Evolutionary conservation across 305 asterid genomes (phyloP), one percentile per base, ranked within the genome.

Genomic region (Plantago rigida): DNA sequence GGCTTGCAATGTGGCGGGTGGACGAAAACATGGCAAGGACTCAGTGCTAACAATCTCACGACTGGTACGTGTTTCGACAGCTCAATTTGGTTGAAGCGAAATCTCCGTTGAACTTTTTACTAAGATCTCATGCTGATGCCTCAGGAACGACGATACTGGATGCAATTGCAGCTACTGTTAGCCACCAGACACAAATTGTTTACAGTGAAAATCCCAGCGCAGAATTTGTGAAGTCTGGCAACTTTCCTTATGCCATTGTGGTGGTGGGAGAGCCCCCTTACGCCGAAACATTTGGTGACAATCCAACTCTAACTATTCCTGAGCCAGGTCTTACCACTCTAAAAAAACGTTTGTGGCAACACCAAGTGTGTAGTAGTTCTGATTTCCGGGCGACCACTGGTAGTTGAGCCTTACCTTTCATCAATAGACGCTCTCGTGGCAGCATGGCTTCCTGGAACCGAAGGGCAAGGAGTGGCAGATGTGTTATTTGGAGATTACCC

Each of bases 401-500:
- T 81, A 63, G 36, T 85, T 1, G 67, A 81, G 63, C 84, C 87
- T 0, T 59, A 79, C 44, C 56, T 85, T 36, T 9, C 63, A 0
- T 24, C 50, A 2, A 79, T 85, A 3, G 86, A 85, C 59, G 83
- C 87, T 2, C 60, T 85, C n/a, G 87, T 82, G n/a, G 95, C 89
- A 1, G 95, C 92, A 0, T 86, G 95, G 92, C 64, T 86, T 7
- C 95, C 92, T 0, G 89, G 95, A 0, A 64, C 75, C 0, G 92
- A 86, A 62, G 95, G 86, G 5, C 74, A 73, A 29, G 92, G 95
- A 1, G 76, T 86, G 24, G 66, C 89, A 0, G 89, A 86, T 71
- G 80, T 78, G 11, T 57, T 86, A 8, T 86, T 69, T 52, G 95
- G 95, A 17, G 87, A 76, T 51, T 80, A 75, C 39, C 82, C 78